Conservation (phyloP, 2,329 filamentous ascomycete genomes). For the Penicillium brasilianum region DNA sequence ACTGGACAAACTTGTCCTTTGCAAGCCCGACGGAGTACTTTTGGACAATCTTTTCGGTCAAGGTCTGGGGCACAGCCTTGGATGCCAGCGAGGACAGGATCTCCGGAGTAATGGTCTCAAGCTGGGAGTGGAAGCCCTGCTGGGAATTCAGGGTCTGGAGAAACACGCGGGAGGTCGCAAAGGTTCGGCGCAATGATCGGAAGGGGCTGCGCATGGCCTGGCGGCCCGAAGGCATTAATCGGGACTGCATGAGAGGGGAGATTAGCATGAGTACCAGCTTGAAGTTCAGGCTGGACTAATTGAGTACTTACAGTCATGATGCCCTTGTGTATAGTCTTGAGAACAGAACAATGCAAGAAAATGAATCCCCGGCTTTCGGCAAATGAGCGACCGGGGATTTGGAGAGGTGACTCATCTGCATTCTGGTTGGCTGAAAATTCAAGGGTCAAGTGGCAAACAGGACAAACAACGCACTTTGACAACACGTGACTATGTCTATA, state of each 20-base stretch:
- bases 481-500: neutral
- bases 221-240: slow-evolving; percentile 27
- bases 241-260: slow-evolving; percentile 19
- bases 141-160: slow-evolving; percentile 35
- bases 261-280: slow-evolving; percentile 1
- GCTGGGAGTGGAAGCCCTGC: slow-evolving; percentile 68
- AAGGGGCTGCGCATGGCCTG: slow-evolving; percentile 32
- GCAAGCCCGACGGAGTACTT: slow-evolving; percentile 76
- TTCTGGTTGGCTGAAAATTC: slow-evolving; percentile 10
- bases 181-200: slow-evolving; percentile 35
- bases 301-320: slow-evolving; percentile 25
- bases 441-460: slow-evolving; percentile 11
- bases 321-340: slow-evolving; percentile 10
- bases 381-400: slow-evolving; percentile 25
- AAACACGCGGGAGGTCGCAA: slow-evolving; percentile 36
- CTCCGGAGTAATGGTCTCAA: slow-evolving; percentile 67
- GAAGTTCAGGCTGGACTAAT: neutral
- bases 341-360: slow-evolving; percentile 12
- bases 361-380: slow-evolving; percentile 16
- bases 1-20: slow-evolving; percentile 73
- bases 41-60: slow-evolving; percentile 94
- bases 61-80: slow-evolving; percentile 67
- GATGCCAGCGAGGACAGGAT: slow-evolving; percentile 73
- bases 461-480: slow-evolving; percentile 9
- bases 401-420: slow-evolving; percentile 21